Evolutionary conservation across 192 early-diverging fungal species (phyloP).

Genomic region (Lunasporangiospora selenospora): DNA sequence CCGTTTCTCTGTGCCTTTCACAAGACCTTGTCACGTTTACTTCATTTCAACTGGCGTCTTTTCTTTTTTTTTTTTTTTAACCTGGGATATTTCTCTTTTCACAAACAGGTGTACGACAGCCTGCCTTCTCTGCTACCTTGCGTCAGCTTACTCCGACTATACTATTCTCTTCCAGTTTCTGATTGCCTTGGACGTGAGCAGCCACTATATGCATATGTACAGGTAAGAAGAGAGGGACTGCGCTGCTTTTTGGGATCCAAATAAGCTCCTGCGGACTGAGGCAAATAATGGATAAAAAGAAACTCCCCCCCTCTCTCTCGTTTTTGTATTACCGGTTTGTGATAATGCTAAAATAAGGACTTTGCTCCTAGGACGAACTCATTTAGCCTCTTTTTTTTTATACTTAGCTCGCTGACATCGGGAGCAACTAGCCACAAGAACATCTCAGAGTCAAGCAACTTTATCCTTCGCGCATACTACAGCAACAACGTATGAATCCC

Average conservation of each 20-base stretch:
- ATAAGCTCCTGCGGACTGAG: no score
- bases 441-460: slow-evolving; percentile 75
- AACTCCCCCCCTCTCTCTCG: neutral
- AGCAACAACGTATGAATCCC: slow-evolving; percentile 72
- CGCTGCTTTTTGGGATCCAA: neutral
- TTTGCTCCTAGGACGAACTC: neutral
- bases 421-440: slow-evolving; percentile 93
- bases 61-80: neutral
- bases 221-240: slow-evolving; percentile 53
- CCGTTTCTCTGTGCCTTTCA: no score
- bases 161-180: slow-evolving; percentile 89
- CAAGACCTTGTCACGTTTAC: neutral
- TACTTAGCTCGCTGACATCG: slow-evolving; percentile 72
- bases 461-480: slow-evolving; percentile 90
- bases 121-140: slow-evolving; percentile 88
- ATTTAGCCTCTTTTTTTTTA: neutral
- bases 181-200: slow-evolving; percentile 92
- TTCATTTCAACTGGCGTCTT: neutral
- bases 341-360: neutral
- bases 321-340: neutral
- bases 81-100: slow-evolving; percentile 1
- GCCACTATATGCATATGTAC: slow-evolving; percentile 99
- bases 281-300: no score
- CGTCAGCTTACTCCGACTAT: slow-evolving; percentile 67
- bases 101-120: slow-evolving; percentile 82